Evolutionary conservation across 192 early-diverging fungal genomes (phyloP), one percentile per base, ranked within the genome.

Genomic region (Podochytrium sp.): DNA sequence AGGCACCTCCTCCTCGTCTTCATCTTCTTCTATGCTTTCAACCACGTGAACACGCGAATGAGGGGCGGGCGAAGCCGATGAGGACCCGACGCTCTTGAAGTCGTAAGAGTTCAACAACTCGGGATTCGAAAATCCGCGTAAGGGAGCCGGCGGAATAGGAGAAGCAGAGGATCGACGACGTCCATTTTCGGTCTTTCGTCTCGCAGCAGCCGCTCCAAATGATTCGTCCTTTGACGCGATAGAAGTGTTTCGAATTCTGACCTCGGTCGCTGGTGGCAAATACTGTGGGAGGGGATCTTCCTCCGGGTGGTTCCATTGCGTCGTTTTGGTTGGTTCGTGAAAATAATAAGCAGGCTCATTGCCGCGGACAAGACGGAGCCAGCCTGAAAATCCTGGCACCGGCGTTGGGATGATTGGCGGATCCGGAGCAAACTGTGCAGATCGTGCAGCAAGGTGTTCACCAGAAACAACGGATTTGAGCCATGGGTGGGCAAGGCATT

Each of bases 401-500:
- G 20, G 49, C 27, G 49, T 35, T 14, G 72, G 61, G 14, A 74
- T 27, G 37, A 74, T 40, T 51, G 29, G 72, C 6, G 7, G 49
- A 38, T 32, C 60, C 16, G 40, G 61, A 23, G 57, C 47, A 16
- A 20, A 29, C 1, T 4, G 10, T 20, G 60, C 41, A 38, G 29
- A 10, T 10, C 6, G 6, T 50, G 39, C 1, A 40, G 47, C 70
- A 49, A 47, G 12, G 41, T 38, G 18, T 23, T 29, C 32, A 66
- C 52, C 43, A 7, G 43, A 47, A 20, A 47, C 60, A 32, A 62
- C 7, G 12, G 64, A 50, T 33, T 42, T 10, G 47, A 95, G 68
- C 95, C 95, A 96, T 20, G 90, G 87, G 55, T 96, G 93, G 38
- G 79, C 52, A 49, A 95, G 78, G 0, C 93, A 93, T 80, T 92